Base-by-base conservation (phyloP, 345 rosid genomes). In the Populus simonii region DNA sequence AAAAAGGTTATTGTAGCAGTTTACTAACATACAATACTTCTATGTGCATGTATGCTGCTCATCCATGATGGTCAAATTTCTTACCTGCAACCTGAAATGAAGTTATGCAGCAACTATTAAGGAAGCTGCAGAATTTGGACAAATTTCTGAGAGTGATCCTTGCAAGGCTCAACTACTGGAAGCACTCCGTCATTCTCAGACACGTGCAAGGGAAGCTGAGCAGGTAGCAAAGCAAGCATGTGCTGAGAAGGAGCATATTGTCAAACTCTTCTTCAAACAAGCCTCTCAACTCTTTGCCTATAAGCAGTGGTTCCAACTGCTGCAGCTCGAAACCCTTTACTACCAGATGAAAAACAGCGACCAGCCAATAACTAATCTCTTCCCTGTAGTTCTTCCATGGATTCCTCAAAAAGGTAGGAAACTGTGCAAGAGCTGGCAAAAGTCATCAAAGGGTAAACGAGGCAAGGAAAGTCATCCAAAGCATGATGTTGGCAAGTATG, bases 141-240 rank as follows among this genome's bases (percentile, higher is more conserved):
- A 41, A 72, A 76, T 73, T 75, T 49, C 84, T 6, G 91, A 90
- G 79, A 53, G 80, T 66, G 92, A 83, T 67, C 82, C 92, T 66
- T 84, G 87, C 83, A 96, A 91, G 83, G 84, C 91, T 33, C 86
- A 89, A 90, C 86, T 96, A 16, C 73, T 96, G 79, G 98, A 94
- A 84, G 99, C 99, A 41, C 87, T 96, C 36, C 51, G 97, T 41
- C 97, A 85, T 79, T 96, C 99, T 55, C 99, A 96, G 86, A 92
- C 99, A 16, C 91, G 99, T 27, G 98, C 99, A 41, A 91, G 99
- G 82, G 94, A 96, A 86, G 98, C 99, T 6, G 99, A 96, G 82
- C 90, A 87, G 66, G 91, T 91, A 66, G 99, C 96, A n/a, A 84
- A 89, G 84, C 88, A 88, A 80, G 97, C 90, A 7, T 75, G 82